Evolutionary conservation across 2,329 filamentous ascomycete genomes (phyloP).

Genomic region (Scortechinia acanthostroma): DNA sequence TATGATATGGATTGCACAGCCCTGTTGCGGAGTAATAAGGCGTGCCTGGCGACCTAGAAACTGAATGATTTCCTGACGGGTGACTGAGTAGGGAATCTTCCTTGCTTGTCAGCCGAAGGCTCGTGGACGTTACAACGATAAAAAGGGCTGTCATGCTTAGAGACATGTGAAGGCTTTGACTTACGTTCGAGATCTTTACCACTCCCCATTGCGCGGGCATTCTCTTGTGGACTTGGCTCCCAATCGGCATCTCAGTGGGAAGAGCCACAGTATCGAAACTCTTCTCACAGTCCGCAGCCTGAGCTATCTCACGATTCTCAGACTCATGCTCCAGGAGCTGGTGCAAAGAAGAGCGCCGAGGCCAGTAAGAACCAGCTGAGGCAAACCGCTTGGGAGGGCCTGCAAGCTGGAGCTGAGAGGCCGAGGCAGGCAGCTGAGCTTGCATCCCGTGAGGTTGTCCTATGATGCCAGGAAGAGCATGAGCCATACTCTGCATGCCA

Average conservation of each 20-base stretch:
- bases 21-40: slow-evolving; percentile 25
- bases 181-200: slow-evolving; percentile 22
- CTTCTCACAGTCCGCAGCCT: not conserved
- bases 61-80: slow-evolving; percentile 35
- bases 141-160: too few relatives aligned
- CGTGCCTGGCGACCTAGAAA: slow-evolving; percentile 32
- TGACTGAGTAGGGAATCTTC: slow-evolving; percentile 40
- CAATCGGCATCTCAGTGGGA: not conserved
- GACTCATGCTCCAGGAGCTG: not conserved
- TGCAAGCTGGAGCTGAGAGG: too few relatives aligned
- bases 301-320: not conserved
- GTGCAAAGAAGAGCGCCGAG: too few relatives aligned
- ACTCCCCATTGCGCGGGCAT: slow-evolving; percentile 14
- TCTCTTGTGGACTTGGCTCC: not conserved
- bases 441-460: too few relatives aligned
- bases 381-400: too few relatives aligned
- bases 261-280: not conserved
- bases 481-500: not conserved
- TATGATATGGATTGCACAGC: slow-evolving; percentile 43
- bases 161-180: slow-evolving; percentile 7
- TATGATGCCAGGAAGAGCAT: too few relatives aligned
- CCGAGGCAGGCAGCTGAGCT: too few relatives aligned
- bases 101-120: slow-evolving; percentile 3
- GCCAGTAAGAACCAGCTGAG: too few relatives aligned
- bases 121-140: too few relatives aligned